phyloP scores from a whole-genome alignment of 768 basidiomycete species.

The Trametes maxima region DNA sequence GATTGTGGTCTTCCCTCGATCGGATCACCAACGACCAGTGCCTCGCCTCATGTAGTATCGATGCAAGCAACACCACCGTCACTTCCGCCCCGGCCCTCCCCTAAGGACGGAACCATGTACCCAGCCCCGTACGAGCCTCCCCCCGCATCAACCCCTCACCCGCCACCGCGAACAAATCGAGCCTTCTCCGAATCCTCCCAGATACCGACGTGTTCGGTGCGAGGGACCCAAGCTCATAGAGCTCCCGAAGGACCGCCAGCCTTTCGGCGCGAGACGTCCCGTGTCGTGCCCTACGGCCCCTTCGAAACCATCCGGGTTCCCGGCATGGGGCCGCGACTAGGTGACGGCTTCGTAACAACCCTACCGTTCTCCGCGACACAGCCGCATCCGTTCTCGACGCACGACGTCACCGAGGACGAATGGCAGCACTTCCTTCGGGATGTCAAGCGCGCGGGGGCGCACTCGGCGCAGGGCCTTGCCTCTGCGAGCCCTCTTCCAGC shows the following conservation, averaged over 20 bases:
- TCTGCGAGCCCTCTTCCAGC: slow-evolving; percentile 9
- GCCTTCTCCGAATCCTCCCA: neutral
- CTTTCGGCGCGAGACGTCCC: slow-evolving; percentile 26
- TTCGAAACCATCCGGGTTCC: slow-evolving; percentile 39
- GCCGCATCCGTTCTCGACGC: slow-evolving; percentile 53
- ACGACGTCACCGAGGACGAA: slow-evolving; percentile 52
- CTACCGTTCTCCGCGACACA: slow-evolving; percentile 41
- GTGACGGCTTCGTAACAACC: slow-evolving; percentile 46
- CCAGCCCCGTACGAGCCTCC: neutral
- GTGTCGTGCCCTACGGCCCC: slow-evolving; percentile 20
- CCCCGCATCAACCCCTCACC: neutral
- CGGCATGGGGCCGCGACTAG: slow-evolving; percentile 37
- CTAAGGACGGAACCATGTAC: neutral
- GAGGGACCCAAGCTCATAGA: too few relatives aligned
- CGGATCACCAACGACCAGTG: too few relatives aligned
- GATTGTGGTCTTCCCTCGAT: too few relatives aligned
- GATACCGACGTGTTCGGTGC: too few relatives aligned
- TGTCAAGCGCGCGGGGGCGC: slow-evolving; percentile 13
- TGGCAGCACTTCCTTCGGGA: slow-evolving; percentile 44
- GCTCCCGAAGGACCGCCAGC: slow-evolving; percentile 16
- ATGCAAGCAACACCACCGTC: too few relatives aligned
- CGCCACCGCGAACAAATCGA: neutral
- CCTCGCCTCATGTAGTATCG: too few relatives aligned
- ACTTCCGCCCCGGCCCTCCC: too few relatives aligned
- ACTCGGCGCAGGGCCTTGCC: slow-evolving; percentile 15